A percentile compares a stretch with the other conserved stretches of the same genome.
These are phyloP conservation scores for Buddleja alternifolia DNA, from an alignment of 257 asterid genomes.

Conservation along the genomic window DNA sequence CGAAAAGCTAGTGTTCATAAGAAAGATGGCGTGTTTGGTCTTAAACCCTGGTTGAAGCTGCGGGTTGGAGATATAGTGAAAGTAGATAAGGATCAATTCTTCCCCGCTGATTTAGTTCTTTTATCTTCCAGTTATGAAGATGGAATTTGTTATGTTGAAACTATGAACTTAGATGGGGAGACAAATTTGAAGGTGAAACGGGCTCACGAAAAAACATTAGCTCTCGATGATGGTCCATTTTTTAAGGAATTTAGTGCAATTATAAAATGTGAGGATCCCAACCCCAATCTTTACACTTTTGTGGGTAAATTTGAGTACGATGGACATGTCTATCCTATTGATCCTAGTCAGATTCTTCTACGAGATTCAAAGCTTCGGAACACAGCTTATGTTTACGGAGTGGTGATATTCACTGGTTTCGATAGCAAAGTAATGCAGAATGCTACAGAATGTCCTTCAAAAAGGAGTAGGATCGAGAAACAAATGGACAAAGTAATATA, in stretches of 20 bases:
- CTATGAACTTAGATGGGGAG: slow-evolving; percentile 97
- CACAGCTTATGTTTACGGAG: slow-evolving; percentile 80
- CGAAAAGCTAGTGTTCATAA: slow-evolving; percentile 70
- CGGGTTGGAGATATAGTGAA: slow-evolving; percentile 88
- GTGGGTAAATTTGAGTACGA: slow-evolving; percentile 85
- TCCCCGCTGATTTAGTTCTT: slow-evolving; percentile 92
- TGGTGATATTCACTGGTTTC: slow-evolving; percentile 82
- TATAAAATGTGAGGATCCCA: slow-evolving; percentile 89
- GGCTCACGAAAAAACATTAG: slow-evolving; percentile 69
- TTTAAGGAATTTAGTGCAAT: slow-evolving; percentile 76
- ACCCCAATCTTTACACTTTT: slow-evolving; percentile 82
- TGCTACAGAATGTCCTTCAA: slow-evolving; percentile 89
- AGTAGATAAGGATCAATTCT: slow-evolving; percentile 87
- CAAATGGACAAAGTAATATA: slow-evolving; percentile 95
- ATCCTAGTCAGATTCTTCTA: slow-evolving; percentile 90
- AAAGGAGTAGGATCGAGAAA: slow-evolving; percentile 83
- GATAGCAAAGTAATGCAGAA: slow-evolving; percentile 98
- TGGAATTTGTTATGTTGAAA: slow-evolving; percentile 94
- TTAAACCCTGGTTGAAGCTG: slow-evolving; percentile 86
- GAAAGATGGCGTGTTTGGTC: slow-evolving; percentile 66
- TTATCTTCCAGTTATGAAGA: slow-evolving; percentile 87
- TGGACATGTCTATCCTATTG: slow-evolving; percentile 68
- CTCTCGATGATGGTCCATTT: slow-evolving; percentile 60
- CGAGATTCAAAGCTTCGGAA: slow-evolving; percentile 96
- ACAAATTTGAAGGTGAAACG: slow-evolving; percentile 93